Evolutionary conservation across 495 filamentous ascomycete species (phyloP).

Genomic region (Aspergillus carlsbadensis): DNA sequence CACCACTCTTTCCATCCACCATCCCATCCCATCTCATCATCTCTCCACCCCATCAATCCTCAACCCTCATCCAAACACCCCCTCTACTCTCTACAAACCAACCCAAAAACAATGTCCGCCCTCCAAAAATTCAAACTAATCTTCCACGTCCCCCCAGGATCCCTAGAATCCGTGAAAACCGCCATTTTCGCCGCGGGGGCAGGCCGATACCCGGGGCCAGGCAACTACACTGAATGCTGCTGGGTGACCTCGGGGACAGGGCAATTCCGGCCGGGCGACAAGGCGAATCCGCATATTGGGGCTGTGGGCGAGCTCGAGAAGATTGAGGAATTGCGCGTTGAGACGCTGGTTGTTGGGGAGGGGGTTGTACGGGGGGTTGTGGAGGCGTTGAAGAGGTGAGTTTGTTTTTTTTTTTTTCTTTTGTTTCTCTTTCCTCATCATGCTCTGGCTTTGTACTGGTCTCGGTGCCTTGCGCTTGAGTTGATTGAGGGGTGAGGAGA

Average conservation of each 20-base stretch:
- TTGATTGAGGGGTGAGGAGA: background rate
- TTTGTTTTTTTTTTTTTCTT: slow-evolving; percentile 10
- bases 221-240: slow-evolving; percentile 62
- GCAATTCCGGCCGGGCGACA: slow-evolving; percentile 57
- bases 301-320: slow-evolving; percentile 47
- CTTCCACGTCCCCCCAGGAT: slow-evolving; percentile 53
- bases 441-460: no score
- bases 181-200: slow-evolving; percentile 66
- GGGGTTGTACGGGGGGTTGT: slow-evolving; percentile 30
- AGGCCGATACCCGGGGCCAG: slow-evolving; percentile 54
- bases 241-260: slow-evolving; percentile 55
- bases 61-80: no score
- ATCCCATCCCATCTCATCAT: no score
- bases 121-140: slow-evolving; percentile 51
- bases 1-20: no score
- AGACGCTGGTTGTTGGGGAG: slow-evolving; percentile 47
- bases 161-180: slow-evolving; percentile 51
- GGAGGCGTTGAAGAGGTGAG: slow-evolving; percentile 60
- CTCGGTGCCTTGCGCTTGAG: no score
- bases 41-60: no score
- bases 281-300: slow-evolving; percentile 61
- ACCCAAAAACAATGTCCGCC: slow-evolving; percentile 6
- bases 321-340: slow-evolving; percentile 51
- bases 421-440: no score
- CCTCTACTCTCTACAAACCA: background rate